These are phyloP conservation scores for Fusarium sp. DNA, from an alignment of 2,329 filamentous ascomycete genomes.

Conservation along the genomic window DNA sequence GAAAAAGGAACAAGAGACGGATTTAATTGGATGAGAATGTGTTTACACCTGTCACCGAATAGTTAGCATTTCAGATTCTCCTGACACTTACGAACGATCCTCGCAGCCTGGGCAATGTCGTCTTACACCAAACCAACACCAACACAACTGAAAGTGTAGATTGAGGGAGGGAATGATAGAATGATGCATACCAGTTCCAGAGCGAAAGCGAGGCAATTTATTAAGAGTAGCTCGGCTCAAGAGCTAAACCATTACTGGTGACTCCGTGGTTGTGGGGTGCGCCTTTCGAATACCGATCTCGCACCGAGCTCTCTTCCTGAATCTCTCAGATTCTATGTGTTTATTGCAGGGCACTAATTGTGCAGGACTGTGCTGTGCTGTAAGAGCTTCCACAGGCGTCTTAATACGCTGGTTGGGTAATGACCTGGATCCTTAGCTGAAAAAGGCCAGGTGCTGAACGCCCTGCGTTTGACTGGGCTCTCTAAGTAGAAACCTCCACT, in stretches of 20 bases:
- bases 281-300: conserved; percentile 34
- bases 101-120: conserved; percentile 6
- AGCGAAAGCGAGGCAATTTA: conserved; percentile 29
- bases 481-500: conserved; percentile 6
- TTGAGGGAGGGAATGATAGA: conserved; percentile 6
- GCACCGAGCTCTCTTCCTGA: conserved; percentile 28
- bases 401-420: background rate
- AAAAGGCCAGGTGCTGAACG: conserved; percentile 2
- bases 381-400: background rate
- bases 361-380: conserved; percentile 7
- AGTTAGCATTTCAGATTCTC: conserved; percentile 21
- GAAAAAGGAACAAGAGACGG: background rate
- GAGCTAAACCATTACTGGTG: conserved; percentile 38
- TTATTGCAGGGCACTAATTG: conserved; percentile 12
- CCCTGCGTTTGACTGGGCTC: conserved; percentile 4
- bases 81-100: conserved; percentile 10
- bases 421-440: conserved; percentile 6
- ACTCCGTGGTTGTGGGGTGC: conserved; percentile 27
- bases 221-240: conserved; percentile 25
- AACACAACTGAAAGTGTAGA: conserved; percentile 19
- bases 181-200: conserved; percentile 31
- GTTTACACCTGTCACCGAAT: conserved; percentile 4
- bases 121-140: conserved; percentile 36
- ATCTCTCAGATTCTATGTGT: conserved; percentile 16
- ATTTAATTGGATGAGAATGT: conserved; percentile 18